Evolutionary conservation across 106 monocot species (phyloP), one percentile per base, ranked within the genome.

Genomic region (Dioscorea alata): DNA sequence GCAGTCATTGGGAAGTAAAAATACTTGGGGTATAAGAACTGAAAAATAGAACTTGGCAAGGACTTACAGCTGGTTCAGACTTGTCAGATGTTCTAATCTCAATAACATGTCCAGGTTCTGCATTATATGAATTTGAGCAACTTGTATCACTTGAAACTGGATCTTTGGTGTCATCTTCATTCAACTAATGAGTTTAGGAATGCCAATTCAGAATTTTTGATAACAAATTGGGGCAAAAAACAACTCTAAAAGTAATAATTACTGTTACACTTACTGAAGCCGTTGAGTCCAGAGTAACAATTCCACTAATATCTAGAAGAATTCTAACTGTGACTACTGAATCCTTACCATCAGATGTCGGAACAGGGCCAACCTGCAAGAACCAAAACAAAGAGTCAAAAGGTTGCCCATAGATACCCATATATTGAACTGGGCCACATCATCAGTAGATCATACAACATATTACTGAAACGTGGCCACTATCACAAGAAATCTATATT

Each of bases 341-440:
- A 64, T 73, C 76, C 71, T 74, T 78, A 70, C 76, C 62, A 51
- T 60, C 71, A 69, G 80, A 31, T 72, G 35, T 64, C 64, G 78
- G 78, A 69, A 86, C 86, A 61, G 90, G 83, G 33, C 83, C 83
- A 76, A 90, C 64, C 90, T 90, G 81, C 73, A 81, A 57, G 33
- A 57, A 72, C 13, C 49, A 28, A 34, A 65, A 13, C 33, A 33
- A 10, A 20, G 12, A 59, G 4, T 22, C 20, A 33, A 54, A 54
- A 3, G 42, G 42, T 6, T 5, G 0, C 10, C 42, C 42, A 42
- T 10, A 42, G 6, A 42, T 42, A 42, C 6, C 42, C 6, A 42
- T 0, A 42, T 42, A 42, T 54, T 54, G 23, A 65, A 77, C 3
- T 12, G 5, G 5, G 17, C 0, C 51, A 51, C 51, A 51, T 51